Base-by-base conservation (phyloP, 345 rosid genomes). In the Ceriops decandra region DNA sequence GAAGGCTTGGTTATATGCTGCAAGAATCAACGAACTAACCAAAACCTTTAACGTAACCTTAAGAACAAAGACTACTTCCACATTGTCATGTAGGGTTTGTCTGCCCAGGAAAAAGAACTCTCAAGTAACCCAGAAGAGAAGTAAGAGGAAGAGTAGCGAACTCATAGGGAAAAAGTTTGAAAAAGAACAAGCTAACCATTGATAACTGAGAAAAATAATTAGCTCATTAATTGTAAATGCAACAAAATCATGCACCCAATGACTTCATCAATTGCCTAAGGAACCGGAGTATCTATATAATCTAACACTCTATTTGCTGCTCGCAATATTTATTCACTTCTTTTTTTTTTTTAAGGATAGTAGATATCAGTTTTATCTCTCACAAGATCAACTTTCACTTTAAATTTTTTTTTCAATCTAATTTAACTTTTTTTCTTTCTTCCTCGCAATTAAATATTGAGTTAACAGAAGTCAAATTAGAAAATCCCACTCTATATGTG, bases 21-120 rank as follows among this genome's bases (percentile, higher is more conserved):
- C 17, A 42, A 42, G 49, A 42, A 72, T 87, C 84, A 75, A 75
- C 71, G 63, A 24, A 60, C 56, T 5, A 42, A 46, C 68, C 59
- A n/a, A 4, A 58, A 68, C 49, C 68, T 60, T 33, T 77, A 75
- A 80, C 84, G 82, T 82, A 83, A 82, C 53, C 87, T 80, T 84
- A 71, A 22, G 72, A 70, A 71, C 67, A 71, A 82, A 81, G 80
- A 67, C 38, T 78, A 32, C 26, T 21, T 28, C 28, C 26, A 11
- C 10, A 42, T 32, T 46, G 27, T 30, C 38, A 15, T 68, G 69
- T 64, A 54, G 1, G 4, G 32, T 71, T 75, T 60, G 68, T 74
- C 75, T 77, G 70, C 54, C 69, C 6, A 26, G 49, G 33, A 17
- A 66, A 73, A 72, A 72, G 70, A 73, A 62, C 67, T 52, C 47